phyloP scores from a whole-genome alignment of 2,329 filamentous ascomycete genomes.

The Apiospora hydei region DNA sequence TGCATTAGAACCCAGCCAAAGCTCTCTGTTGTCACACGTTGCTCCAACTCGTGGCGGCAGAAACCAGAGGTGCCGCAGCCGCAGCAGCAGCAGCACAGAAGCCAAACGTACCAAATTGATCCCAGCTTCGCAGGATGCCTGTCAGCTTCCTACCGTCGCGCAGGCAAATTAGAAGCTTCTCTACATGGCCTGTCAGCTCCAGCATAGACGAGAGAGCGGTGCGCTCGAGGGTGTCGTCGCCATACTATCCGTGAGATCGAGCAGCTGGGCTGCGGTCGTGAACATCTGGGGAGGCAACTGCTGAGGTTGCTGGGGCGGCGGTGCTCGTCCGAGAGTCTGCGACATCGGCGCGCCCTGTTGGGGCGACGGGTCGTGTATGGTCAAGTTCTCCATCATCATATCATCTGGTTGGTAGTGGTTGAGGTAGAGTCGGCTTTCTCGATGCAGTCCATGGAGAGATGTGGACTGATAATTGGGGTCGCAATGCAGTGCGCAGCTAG shows the following conservation, averaged over 20 bases:
- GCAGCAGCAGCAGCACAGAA: not conserved
- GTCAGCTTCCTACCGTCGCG: constrained; percentile 94
- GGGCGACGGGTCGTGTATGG: constrained; percentile 55
- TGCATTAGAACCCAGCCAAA: constrained; percentile 17
- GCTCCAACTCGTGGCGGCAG: not conserved
- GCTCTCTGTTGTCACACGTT: not conserved
- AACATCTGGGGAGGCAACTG: constrained; percentile 96
- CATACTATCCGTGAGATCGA: constrained; percentile 98
- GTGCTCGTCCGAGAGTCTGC: constrained; percentile 37
- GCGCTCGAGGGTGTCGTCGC: constrained; percentile 28
- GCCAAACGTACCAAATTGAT: constrained; percentile 85
- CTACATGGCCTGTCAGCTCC: constrained; percentile 54
- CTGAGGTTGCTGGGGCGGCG: constrained; percentile 55
- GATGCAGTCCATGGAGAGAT: constrained; percentile 29
- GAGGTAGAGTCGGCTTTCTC: constrained; percentile 24
- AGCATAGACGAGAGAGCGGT: constrained; percentile 18
- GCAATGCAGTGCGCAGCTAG: constrained; percentile 12
- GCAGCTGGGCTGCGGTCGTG: constrained; percentile 91
- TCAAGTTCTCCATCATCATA: constrained; percentile 62
- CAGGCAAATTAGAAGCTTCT: constrained; percentile 92
- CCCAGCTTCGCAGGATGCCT: constrained; percentile 92
- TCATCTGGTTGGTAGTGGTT: constrained; percentile 33
- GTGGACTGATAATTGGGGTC: constrained; percentile 4
- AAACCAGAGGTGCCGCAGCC: not conserved
- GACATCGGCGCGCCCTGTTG: constrained; percentile 44